phyloP scores from a whole-genome alignment of 352 stramenopile species.

The Phytophthora pini region DNA sequence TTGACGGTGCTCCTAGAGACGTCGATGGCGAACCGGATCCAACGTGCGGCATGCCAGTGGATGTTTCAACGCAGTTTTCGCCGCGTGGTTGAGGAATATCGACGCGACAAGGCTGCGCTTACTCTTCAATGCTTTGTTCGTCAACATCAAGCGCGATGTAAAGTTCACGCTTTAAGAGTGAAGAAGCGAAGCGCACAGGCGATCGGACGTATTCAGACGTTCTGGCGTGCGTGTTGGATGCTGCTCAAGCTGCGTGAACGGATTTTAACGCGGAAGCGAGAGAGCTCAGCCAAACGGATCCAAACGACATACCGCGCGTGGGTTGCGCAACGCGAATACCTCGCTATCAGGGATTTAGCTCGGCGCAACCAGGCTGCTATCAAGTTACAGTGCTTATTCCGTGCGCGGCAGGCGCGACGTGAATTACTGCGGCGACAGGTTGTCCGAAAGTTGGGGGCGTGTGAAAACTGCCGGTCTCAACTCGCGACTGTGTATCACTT shows the following conservation, averaged over 20 bases:
- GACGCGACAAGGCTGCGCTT: conserved; percentile 29
- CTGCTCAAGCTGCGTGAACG: conserved; percentile 22
- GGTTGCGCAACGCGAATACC: conserved; percentile 29
- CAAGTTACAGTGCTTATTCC: conserved; percentile 56
- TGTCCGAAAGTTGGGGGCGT: conserved; percentile 44
- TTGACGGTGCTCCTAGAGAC: conserved; percentile 45
- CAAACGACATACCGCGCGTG: conserved; percentile 33
- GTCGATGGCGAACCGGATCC: conserved; percentile 49
- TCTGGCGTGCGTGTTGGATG: conserved; percentile 42
- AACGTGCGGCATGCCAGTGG: conserved; percentile 36
- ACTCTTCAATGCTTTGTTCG: conserved; percentile 40
- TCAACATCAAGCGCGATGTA: conserved; percentile 21
- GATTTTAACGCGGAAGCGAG: conserved; percentile 13
- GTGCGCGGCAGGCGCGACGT: conserved; percentile 28
- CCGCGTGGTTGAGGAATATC: conserved; percentile 10
- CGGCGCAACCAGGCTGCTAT: conserved; percentile 46
- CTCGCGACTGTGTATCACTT: conserved; percentile 49
- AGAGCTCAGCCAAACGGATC: conserved; percentile 25
- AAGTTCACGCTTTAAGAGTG: conserved; percentile 17
- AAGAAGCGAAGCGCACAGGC: conserved; percentile 24
- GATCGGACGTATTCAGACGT: conserved; percentile 36
- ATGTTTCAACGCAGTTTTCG: conserved; percentile 36
- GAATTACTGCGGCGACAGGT: conserved; percentile 45
- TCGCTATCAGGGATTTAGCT: conserved; percentile 30
- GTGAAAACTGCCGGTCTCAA: conserved; percentile 49